Conservation (phyloP, 768 basidiomycete species). For the Boletus huronensis region DNA sequence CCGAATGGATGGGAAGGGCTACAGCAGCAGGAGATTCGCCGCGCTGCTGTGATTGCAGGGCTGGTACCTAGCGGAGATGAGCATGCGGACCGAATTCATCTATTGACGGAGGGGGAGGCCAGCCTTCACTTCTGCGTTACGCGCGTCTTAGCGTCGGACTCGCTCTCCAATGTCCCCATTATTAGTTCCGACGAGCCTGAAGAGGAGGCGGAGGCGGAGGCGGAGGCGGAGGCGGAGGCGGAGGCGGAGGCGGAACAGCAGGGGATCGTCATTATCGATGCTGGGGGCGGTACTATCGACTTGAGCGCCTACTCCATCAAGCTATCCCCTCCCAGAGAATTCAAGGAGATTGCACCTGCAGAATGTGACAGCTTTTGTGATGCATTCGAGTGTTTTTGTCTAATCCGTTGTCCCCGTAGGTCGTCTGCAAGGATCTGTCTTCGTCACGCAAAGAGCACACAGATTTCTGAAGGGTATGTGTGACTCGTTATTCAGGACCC, state of each 20-base stretch:
- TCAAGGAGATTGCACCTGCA: constrained; percentile 36
- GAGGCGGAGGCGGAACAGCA: constrained; percentile 26
- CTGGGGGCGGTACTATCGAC: constrained; percentile 41
- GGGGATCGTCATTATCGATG: constrained; percentile 42
- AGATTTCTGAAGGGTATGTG: constrained; percentile 27
- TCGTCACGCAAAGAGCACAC: constrained; percentile 31
- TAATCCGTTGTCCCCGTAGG: constrained; percentile 21
- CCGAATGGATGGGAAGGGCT: constrained; percentile 34
- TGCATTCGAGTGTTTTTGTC: background rate
- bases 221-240: constrained; percentile 32
- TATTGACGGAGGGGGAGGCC: constrained; percentile 28
- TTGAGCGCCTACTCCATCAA: constrained; percentile 36
- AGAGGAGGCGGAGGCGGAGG: constrained; percentile 3
- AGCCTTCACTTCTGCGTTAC: constrained; percentile 39
- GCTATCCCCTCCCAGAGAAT: constrained; percentile 15
- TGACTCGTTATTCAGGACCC: background rate
- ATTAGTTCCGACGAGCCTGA: background rate
- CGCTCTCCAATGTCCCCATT: constrained; percentile 8
- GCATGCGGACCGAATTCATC: constrained; percentile 18
- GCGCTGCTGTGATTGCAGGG: constrained; percentile 23
- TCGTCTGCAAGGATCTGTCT: constrained; percentile 37
- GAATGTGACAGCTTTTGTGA: constrained; percentile 20
- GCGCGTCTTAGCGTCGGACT: constrained; percentile 37
- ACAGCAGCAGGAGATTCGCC: constrained; percentile 30
- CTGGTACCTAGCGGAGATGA: constrained; percentile 17